phyloP scores from a whole-genome alignment of 2,329 filamentous ascomycete species.

The Phoma sp. region DNA sequence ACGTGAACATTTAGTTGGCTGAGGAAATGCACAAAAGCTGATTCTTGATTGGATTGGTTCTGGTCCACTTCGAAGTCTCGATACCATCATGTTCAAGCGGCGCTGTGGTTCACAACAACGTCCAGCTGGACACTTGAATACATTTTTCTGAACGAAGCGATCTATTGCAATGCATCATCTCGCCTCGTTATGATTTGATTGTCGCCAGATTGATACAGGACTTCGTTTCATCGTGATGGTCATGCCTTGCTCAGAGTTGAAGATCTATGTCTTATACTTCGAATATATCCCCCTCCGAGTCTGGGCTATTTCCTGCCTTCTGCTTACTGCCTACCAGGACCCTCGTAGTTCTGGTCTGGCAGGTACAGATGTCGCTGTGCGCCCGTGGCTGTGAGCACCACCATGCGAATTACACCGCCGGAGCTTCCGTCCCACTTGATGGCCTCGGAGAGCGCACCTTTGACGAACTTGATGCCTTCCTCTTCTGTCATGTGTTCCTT shows the following conservation, averaged over 20 bases:
- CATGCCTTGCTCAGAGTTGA: conserved; percentile 16
- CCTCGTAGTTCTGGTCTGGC: conserved; percentile 83
- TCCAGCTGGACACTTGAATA: background rate
- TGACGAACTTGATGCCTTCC: conserved; percentile 91
- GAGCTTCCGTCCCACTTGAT: conserved; percentile 99
- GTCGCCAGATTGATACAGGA: conserved; percentile 1
- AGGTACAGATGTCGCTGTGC: conserved; percentile 94
- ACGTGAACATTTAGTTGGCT: conserved; percentile 19
- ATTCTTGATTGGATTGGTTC: conserved; percentile 3
- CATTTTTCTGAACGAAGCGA: no score
- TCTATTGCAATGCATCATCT: background rate
- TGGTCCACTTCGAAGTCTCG: background rate
- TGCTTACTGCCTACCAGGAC: conserved; percentile 68
- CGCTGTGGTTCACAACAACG: background rate
- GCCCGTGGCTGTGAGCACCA: conserved; percentile 88
- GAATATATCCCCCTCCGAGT: conserved; percentile 7
- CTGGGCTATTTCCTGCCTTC: conserved; percentile 41
- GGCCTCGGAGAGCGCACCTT: conserved; percentile 86
- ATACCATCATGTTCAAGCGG: background rate
- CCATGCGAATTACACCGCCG: conserved; percentile 96
- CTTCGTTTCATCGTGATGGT: conserved; percentile 20
- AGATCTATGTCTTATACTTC: conserved; percentile 19
- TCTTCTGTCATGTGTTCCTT: conserved; percentile 90
- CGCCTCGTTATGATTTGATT: background rate
- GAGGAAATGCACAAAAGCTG: conserved; percentile 1